These are phyloP conservation scores for Avena sativa DNA, from an alignment of 176 grass and related monocot species.

Conservation along the genomic window DNA sequence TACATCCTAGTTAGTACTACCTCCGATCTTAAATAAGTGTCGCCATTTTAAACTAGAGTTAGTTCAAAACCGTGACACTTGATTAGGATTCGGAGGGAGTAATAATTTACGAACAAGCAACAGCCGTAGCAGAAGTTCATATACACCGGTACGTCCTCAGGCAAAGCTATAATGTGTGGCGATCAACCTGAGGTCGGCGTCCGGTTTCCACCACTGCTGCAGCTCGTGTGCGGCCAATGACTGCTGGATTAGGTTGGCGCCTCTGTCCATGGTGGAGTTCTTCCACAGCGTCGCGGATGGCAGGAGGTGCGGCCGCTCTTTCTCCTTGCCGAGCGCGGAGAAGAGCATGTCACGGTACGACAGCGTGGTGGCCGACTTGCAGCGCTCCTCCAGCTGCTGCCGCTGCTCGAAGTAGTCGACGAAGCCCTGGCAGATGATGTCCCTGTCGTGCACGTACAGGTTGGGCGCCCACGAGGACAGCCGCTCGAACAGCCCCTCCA, in stretches of 20 bases:
- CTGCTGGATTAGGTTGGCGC: not conserved
- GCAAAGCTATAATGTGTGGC: not conserved
- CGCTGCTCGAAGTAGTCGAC: conserved; percentile 46
- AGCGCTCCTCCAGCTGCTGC: not conserved
- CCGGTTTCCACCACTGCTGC: conserved; percentile 46
- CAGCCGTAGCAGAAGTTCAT: not conserved
- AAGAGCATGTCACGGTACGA: conserved; percentile 28
- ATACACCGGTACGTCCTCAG: not conserved
- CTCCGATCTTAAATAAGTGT: too few species aligned
- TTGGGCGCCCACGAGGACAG: conserved; percentile 18
- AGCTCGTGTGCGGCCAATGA: not conserved
- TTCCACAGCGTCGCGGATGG: conserved; percentile 30
- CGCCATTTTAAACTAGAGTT: too few species aligned
- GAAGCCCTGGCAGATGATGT: not conserved
- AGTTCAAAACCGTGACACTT: too few species aligned
- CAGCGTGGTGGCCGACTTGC: not conserved
- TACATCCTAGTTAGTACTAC: too few species aligned
- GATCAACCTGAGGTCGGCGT: conserved; percentile 15
- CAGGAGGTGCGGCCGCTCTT: conserved; percentile 18
- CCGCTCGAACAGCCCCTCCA: conserved; percentile 17
- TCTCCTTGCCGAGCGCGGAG: not conserved
- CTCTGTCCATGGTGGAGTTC: not conserved
- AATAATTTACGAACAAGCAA: not conserved
- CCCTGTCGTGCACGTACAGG: conserved; percentile 32
- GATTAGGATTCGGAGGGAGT: too few species aligned